phyloP scores from a whole-genome alignment of 805 yeast genomes.

The Wilhelminamyces savonicus region DNA sequence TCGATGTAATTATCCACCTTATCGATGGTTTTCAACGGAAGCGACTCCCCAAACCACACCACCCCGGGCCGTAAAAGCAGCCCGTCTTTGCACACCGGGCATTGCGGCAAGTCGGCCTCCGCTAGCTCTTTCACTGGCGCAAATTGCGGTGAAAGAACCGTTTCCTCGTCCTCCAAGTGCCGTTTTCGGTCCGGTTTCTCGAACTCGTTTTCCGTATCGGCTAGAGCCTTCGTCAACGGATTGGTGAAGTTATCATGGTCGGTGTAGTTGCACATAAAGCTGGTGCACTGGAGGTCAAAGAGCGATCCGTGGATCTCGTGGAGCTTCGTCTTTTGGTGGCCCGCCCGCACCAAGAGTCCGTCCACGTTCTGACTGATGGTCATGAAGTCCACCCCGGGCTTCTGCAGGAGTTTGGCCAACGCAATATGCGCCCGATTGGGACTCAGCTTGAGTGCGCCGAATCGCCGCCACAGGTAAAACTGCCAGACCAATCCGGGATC shows the following conservation, averaged over 20 bases:
- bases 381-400: constrained; percentile 40
- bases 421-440: constrained; percentile 77
- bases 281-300: constrained; percentile 69
- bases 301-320: constrained; percentile 76
- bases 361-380: constrained; percentile 84
- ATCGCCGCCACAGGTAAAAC: constrained; percentile 68
- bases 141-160: constrained; percentile 35
- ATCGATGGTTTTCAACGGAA: constrained; percentile 59
- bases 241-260: constrained; percentile 46
- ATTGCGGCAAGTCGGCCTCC: constrained; percentile 55
- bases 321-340: constrained; percentile 47
- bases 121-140: constrained; percentile 44
- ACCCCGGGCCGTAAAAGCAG: constrained; percentile 75
- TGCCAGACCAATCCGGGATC: constrained; percentile 92
- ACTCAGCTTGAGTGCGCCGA: constrained; percentile 53
- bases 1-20: constrained; percentile 67
- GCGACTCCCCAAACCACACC: constrained; percentile 91
- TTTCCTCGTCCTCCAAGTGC: constrained; percentile 6
- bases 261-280: constrained; percentile 60
- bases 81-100: constrained; percentile 68
- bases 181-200: constrained; percentile 10
- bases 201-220: constrained; percentile 32
- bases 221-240: constrained; percentile 55
- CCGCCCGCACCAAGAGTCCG: constrained; percentile 62
- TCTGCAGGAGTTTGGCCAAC: constrained; percentile 51